Percentiles rank a stretch among this genome's conserved stretches.
phyloP scores from a whole-genome alignment of 352 stramenopile species.

The Globisporangium abappressorium region DNA sequence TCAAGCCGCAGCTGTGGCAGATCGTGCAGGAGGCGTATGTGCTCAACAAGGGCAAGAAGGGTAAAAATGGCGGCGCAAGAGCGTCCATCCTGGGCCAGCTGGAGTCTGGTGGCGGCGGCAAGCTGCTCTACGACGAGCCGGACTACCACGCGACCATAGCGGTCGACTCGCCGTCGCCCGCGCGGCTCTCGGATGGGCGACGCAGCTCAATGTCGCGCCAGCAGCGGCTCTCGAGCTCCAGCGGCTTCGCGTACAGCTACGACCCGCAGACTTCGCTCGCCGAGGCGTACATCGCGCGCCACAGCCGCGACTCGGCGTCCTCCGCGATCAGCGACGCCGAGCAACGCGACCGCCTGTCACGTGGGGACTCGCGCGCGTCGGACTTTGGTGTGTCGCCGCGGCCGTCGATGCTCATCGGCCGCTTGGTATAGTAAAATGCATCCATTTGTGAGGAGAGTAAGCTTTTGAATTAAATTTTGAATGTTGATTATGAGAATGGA shows the following conservation, averaged over 20 bases:
- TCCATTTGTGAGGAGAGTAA: not conserved
- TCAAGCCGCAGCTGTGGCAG: conserved; percentile 76
- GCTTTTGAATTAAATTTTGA: not conserved
- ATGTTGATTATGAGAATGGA: not conserved
- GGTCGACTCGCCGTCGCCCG: not conserved
- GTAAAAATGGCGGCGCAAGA: not conserved
- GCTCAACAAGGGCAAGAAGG: conserved; percentile 18
- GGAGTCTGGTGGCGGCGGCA: not conserved
- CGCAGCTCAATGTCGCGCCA: conserved; percentile 16
- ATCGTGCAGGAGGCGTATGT: conserved; percentile 80
- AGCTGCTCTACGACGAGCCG: conserved; percentile 1
- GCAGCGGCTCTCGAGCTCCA: conserved; percentile 58
- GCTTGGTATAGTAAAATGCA: not conserved
- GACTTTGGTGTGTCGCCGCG: not conserved
- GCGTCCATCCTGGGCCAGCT: not conserved
- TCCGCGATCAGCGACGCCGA: conserved; percentile 1
- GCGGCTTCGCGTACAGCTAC: conserved; percentile 82
- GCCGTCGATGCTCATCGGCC: not conserved
- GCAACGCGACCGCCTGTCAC: not conserved
- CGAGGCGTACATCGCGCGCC: conserved; percentile 63
- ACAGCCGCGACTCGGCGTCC: not conserved
- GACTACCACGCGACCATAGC: not conserved
- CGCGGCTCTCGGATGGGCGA: conserved; percentile 4
- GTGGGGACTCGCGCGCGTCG: not conserved
- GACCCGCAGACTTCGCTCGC: conserved; percentile 74